Evolutionary conservation across 331 rosid species (phyloP).

Genomic region (Ulmus americana): DNA sequence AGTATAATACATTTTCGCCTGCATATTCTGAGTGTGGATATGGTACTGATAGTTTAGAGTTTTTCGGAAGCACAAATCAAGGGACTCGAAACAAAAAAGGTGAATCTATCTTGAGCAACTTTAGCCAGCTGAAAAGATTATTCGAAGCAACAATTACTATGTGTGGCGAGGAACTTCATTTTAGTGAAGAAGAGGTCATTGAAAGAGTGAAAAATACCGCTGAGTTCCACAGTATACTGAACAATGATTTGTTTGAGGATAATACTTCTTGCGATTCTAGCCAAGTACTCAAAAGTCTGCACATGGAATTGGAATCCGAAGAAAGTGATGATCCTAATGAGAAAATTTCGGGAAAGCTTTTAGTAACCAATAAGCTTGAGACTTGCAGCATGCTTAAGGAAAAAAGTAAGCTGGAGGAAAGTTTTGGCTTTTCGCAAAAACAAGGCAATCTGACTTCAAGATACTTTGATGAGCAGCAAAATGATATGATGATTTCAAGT

Average conservation of each 20-base stretch:
- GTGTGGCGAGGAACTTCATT: background rate
- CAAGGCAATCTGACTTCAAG: background rate
- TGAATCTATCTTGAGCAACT: conserved; percentile 19
- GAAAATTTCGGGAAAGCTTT: background rate
- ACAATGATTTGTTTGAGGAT: background rate
- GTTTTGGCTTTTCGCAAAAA: too few species aligned
- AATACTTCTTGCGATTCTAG: too few species aligned
- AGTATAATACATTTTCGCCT: background rate
- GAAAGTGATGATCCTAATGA: background rate
- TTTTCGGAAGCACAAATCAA: background rate
- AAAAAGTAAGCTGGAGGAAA: background rate
- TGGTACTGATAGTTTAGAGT: background rate
- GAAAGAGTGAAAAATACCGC: background rate
- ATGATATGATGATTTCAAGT: background rate
- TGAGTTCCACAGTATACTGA: background rate
- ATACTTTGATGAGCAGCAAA: background rate
- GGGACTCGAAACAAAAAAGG: conserved; percentile 2
- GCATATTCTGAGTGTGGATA: background rate
- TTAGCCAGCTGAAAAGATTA: conserved; percentile 13
- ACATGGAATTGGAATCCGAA: conserved; percentile 1
- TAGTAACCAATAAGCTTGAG: background rate
- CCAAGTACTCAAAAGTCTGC: too few species aligned
- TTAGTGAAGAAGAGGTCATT: background rate
- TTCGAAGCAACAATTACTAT: conserved; percentile 16
- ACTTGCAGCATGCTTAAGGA: background rate